Evolutionary conservation across 352 stramenopile species (phyloP), one percentile per base, ranked within the genome.

Genomic region (Pythium oligandrum): DNA sequence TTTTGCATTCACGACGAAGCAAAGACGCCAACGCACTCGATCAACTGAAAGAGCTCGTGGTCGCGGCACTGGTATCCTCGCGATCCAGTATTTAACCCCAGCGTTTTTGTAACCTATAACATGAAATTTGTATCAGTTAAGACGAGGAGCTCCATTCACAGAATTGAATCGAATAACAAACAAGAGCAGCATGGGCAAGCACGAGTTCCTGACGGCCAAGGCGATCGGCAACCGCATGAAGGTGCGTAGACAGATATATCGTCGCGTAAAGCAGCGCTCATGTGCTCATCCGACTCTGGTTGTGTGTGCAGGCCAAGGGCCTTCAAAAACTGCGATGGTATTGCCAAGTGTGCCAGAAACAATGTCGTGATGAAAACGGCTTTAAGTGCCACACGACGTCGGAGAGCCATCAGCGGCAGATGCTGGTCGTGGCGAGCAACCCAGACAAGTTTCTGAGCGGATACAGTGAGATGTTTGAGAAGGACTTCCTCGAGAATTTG

Each of bases 321-420:
- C 84, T 99, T 2, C 95, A 99, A 72, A 99, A 99, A 74, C 84
- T 99, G 44, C 91, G 96, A 26, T 99, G 96, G 88, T 98, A 97
- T 71, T 99, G 97, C 68, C 96, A 99, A 75, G 98, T 99, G 71
- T 99, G 97, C 69, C 71, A 95, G 67, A 99, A 99, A 77, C 97
- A 99, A 75, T 99, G 97, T 69, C 90, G 97, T n/a, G 97, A 99
- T 65, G 96, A 98, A 70, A 99, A 99, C 75, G 97, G 97, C 11
- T 99, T 99, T 79, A 99, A 99, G 79, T 99, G 96, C 64, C 97
- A 99, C 78, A 90, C 96, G 35, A 97, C 80, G 8, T 98, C 87
- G 36, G 97, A 99, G 64, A 93, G 88, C 5, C 97, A 99, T 78
- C 79, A 99, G 57, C 88, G 97, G 43, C 95, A 99, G 78, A 99